Evolutionary conservation across 2,329 filamentous ascomycete species (phyloP).

Genomic region (Tolypocladium sp.): DNA sequence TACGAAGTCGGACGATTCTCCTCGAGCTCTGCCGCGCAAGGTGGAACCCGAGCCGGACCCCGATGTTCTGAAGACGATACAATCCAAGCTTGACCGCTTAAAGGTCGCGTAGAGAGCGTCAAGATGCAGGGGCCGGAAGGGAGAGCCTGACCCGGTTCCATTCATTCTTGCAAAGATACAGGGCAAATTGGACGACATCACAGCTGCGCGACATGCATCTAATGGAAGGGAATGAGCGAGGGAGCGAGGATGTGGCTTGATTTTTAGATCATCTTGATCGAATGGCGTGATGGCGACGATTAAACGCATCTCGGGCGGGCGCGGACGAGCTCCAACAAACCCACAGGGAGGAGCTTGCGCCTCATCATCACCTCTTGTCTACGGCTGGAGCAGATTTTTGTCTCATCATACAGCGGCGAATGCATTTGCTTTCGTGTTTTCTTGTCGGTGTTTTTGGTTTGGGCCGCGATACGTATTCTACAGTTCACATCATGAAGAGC

Average conservation of each 20-base stretch:
- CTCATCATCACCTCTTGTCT: neutral
- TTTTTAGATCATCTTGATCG: neutral
- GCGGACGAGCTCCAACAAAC: neutral
- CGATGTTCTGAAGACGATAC: slow-evolving; percentile 46
- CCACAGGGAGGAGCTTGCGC: neutral
- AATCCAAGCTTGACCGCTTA: slow-evolving; percentile 42
- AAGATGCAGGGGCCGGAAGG: no score
- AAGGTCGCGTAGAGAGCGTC: slow-evolving; percentile 20
- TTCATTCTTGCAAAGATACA: no score
- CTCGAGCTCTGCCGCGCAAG: slow-evolving; percentile 48
- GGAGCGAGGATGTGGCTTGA: neutral
- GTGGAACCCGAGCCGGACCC: slow-evolving; percentile 54
- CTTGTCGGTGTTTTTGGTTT: neutral
- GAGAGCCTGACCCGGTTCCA: neutral
- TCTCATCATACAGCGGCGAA: neutral
- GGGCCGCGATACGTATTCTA: neutral
- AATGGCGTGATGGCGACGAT: neutral
- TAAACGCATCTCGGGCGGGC: neutral
- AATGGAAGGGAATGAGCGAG: neutral
- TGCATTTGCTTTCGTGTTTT: neutral
- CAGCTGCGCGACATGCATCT: neutral
- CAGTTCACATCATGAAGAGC: neutral
- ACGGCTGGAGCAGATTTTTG: neutral
- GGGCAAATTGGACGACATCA: neutral
- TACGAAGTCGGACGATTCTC: slow-evolving; percentile 49